Conservation (phyloP, 2,329 filamentous ascomycete genomes). For the Fusarium continuum region DNA sequence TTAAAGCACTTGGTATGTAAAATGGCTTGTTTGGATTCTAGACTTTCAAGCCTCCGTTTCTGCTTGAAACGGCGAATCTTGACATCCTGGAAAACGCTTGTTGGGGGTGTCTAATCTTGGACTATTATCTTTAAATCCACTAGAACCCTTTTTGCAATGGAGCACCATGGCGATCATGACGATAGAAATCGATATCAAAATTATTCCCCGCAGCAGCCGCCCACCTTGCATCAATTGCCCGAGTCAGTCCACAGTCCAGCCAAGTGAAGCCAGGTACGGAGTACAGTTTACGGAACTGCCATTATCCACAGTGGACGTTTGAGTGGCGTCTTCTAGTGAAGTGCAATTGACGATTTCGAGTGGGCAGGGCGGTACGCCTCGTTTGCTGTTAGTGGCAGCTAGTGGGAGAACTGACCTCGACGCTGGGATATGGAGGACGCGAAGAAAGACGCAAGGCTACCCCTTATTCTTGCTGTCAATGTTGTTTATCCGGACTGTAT, state of each 20-base stretch:
- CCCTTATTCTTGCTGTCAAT: constrained; percentile 24
- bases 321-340: constrained; percentile 28
- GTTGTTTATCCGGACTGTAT: constrained; percentile 3
- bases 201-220: constrained; percentile 29
- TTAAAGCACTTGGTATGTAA: constrained; percentile 1
- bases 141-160: neutral
- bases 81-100: neutral
- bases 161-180: constrained; percentile 8
- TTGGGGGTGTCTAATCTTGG: constrained; percentile 5
- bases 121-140: neutral
- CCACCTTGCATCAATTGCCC: constrained; percentile 12
- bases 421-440: neutral
- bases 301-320: constrained; percentile 27
- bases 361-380: constrained; percentile 27
- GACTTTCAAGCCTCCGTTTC: constrained; percentile 13
- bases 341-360: constrained; percentile 24
- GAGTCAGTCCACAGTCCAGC: constrained; percentile 17
- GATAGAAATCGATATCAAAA: constrained; percentile 9
- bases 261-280: constrained; percentile 6
- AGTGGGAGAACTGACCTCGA: constrained; percentile 17
- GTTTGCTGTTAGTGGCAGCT: constrained; percentile 29
- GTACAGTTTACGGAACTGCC: constrained; percentile 9
- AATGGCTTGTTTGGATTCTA: constrained; percentile 14
- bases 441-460: neutral
- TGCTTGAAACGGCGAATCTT: constrained; percentile 11